Base-by-base conservation (phyloP, 768 basidiomycete species). In the Russula sp. region DNA sequence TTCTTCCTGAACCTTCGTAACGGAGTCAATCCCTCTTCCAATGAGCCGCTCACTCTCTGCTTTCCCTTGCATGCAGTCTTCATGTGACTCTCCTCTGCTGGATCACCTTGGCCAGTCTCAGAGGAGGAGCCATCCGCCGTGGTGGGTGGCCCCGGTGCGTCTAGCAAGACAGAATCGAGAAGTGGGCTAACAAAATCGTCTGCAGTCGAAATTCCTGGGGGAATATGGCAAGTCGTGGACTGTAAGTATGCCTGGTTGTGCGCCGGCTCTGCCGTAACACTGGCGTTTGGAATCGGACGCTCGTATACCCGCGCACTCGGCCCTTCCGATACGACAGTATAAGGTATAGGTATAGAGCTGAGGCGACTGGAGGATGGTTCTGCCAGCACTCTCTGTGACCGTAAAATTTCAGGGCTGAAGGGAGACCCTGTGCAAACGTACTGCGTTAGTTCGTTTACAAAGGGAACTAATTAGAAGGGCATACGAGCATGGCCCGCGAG, bases 1-100 rank as follows among this genome's bases (percentile, higher is more conserved):
- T 86, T 87, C 66, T 67, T 70, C 55, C 65, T 63, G 38, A 62
- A 63, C 56, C 65, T 66, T 48, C 60, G 60, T 47, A 61, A 52
- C 39, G 61, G 57, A 53, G 58, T 57, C 38, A 48, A 55, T 22
- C 22, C 46, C 56, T 59, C 61, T 29, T 43, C 58, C 41, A 8
- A 6, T 11, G 38, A 2, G n/a, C 49, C 16, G 47, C 38, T 59
- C n/a, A 51, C 55, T 50, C 25, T 43, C 55, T 58, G 60, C 60
- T 62, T 61, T 42, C 59, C 61, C 58, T 60, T 42, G 45, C 13
- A 49, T 43, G 7, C 54, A 11, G 25, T n/a, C 42, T 25, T 62
- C 29, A n/a, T 52, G 2, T 54, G 49, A 46, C 46, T 64, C 32
- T 39, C 63, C 13, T 46, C 60, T 20, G 18, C 50, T 43, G 14